Evolutionary conservation across 768 basidiomycete species (phyloP).

Genomic region (Leccinum olivaceopallidum): DNA sequence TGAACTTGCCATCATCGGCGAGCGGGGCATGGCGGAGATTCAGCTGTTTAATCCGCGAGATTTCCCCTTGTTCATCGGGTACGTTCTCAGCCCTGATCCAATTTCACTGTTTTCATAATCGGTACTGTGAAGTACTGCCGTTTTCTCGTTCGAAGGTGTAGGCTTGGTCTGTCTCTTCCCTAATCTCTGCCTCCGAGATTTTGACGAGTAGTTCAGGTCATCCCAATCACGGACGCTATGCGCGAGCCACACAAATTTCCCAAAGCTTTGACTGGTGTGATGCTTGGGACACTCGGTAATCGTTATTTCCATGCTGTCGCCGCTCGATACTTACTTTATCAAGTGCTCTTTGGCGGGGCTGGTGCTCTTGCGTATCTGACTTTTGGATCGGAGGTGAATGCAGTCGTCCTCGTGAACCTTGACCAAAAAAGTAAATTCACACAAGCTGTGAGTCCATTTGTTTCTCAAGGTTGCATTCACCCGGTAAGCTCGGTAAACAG

Average conservation of each 20-base stretch:
- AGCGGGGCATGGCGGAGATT: constrained; percentile 75
- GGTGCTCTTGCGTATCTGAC: constrained; percentile 86
- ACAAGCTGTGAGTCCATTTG: constrained; percentile 64
- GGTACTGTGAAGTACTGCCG: constrained; percentile 69
- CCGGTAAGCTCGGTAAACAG: constrained; percentile 32
- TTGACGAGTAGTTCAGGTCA: constrained; percentile 44
- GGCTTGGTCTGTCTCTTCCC: constrained; percentile 63
- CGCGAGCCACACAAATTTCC: constrained; percentile 94
- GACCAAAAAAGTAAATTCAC: constrained; percentile 82
- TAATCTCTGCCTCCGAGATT: not conserved
- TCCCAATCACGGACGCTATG: constrained; percentile 98
- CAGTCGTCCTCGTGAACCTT: constrained; percentile 94
- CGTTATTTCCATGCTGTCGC: constrained; percentile 2
- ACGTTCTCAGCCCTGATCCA: constrained; percentile 26
- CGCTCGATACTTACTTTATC: constrained; percentile 8
- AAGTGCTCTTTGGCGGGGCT: constrained; percentile 85
- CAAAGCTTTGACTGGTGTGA: constrained; percentile 81
- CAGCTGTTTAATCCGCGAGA: constrained; percentile 86
- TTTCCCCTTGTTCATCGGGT: constrained; percentile 93
- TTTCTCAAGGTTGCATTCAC: constrained; percentile 8
- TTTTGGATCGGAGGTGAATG: constrained; percentile 84
- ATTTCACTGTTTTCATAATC: constrained; percentile 4
- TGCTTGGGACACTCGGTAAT: constrained; percentile 79
- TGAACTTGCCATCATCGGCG: constrained; percentile 69
- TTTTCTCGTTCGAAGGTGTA: constrained; percentile 98